A percentile compares a stretch with the other conserved stretches of the same genome.
phyloP scores from a whole-genome alignment of 73 alveolate genomes.

The Tetrahymena elliotti region DNA sequence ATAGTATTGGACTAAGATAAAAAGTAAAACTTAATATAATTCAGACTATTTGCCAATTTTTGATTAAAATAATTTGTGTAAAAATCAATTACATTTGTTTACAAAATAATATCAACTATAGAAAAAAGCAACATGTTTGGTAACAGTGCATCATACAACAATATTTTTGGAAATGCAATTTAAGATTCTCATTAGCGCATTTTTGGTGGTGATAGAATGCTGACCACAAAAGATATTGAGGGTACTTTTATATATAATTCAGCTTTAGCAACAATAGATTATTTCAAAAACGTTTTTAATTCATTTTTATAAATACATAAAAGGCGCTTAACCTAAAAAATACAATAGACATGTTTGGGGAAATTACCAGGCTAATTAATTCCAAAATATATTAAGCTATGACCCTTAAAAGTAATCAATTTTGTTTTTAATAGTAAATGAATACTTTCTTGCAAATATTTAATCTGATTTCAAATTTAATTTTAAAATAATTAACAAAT shows the following conservation, averaged over 20 bases:
- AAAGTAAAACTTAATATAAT: neutral
- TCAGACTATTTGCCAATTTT: neutral
- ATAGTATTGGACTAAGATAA: neutral
- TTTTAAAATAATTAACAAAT: too few relatives aligned
- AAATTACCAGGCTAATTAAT: neutral
- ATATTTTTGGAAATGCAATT: neutral
- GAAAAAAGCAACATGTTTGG: neutral
- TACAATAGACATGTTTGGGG: neutral
- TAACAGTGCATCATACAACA: neutral
- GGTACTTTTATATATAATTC: neutral
- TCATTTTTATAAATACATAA: neutral
- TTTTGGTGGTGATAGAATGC: neutral
- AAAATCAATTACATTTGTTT: neutral
- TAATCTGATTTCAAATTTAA: too few relatives aligned
- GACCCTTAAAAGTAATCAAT: neutral
- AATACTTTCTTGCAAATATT: neutral
- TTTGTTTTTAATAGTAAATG: neutral
- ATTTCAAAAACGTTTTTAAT: neutral
- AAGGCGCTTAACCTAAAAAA: neutral
- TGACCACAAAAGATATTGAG: neutral
- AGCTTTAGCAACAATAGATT: neutral
- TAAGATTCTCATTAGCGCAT: neutral
- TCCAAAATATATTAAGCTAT: neutral
- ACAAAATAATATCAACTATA: neutral
- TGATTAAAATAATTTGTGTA: neutral